A percentile compares a stretch with the other conserved stretches of the same genome.
These are phyloP conservation scores for Kazachstania viticola DNA, from an alignment of 805 yeast genomes.

Conservation along the genomic window DNA sequence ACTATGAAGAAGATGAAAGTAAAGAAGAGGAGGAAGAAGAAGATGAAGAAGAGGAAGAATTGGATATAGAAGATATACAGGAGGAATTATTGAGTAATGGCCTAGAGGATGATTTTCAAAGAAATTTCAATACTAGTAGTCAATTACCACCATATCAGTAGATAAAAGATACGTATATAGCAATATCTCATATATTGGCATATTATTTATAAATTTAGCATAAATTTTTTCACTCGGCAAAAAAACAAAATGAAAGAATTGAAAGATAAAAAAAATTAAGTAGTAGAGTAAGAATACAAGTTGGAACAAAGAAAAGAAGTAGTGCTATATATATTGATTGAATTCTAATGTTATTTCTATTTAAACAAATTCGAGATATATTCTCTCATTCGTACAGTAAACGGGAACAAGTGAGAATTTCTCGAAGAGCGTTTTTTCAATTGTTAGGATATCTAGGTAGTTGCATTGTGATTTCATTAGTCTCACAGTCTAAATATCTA, in stretches of 20 bases:
- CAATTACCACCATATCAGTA: too few species aligned
- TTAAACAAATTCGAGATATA: slow-evolving; percentile 25
- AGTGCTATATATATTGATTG: background rate
- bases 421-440: slow-evolving; percentile 26
- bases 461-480: slow-evolving; percentile 24
- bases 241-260: too few species aligned
- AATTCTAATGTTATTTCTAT: slow-evolving; percentile 14
- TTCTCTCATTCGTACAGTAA: slow-evolving; percentile 24
- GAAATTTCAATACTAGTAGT: too few species aligned
- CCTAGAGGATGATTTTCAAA: too few species aligned
- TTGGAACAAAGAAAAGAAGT: background rate
- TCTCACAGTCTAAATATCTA: slow-evolving; percentile 17
- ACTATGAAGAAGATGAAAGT: slow-evolving; percentile 6
- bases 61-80: slow-evolving; percentile 1
- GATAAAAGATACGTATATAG: too few species aligned
- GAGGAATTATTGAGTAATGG: too few species aligned
- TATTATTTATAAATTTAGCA: too few species aligned
- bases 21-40: slow-evolving; percentile 3
- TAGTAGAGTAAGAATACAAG: too few species aligned
- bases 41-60: slow-evolving; percentile 1
- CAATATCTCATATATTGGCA: too few species aligned
- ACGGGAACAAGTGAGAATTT: slow-evolving; percentile 19
- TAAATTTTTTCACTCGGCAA: too few species aligned
- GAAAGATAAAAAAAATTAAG: too few species aligned
- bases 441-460: slow-evolving; percentile 25